Evolutionary conservation across 768 basidiomycete species (phyloP), one percentile per base, ranked within the genome.

Genomic region (Cystoderma amianthinum): DNA sequence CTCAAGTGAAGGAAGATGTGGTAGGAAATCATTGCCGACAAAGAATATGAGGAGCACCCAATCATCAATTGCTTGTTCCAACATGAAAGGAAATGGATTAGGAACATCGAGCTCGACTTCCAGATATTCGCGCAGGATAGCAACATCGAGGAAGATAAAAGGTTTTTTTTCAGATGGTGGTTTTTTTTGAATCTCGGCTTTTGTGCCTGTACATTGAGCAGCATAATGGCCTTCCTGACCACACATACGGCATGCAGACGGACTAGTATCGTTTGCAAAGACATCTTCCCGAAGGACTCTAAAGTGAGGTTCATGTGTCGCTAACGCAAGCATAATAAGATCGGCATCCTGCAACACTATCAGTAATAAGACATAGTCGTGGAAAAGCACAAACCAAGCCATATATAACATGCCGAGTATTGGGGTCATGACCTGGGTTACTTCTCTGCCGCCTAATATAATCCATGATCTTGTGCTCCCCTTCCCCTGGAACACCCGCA

Each of bases 1-100:
- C 72, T 99, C 96, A 73, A 99, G 79, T 44, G 87, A 91, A 18
- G 96, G 96, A 44, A 99, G 74, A 68, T 99, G 96, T 16, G 96
- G 96, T 53, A 99, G 75, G 76, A 99, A 94, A 71, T 97, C 92
- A 69, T 99, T 99, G 52, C 96, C 96, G 60, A 99, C 96, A 65
- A 99, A 97, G 81, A 99, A 99, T 52, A 98, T 98, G 56, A 99
- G 79, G 57, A 99, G 81, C 52, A 99, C 91, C 96, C 96, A 99
- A 63, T 99, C 96, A 76, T 99, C 96, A 63, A 99, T 88, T 25
- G 96, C 93, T 63, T 85, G 83, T 64, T 99, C 96, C 61, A 97
- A 72, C 54, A 87, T 80, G 76, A 95, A 97, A 22, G 84, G 80
- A 67, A 96, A 93, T 2, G 82, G 68, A 45, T 76, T 65, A n/a